Conservation (phyloP, 495 filamentous ascomycete species). For the Trichoderma erinaceum region DNA sequence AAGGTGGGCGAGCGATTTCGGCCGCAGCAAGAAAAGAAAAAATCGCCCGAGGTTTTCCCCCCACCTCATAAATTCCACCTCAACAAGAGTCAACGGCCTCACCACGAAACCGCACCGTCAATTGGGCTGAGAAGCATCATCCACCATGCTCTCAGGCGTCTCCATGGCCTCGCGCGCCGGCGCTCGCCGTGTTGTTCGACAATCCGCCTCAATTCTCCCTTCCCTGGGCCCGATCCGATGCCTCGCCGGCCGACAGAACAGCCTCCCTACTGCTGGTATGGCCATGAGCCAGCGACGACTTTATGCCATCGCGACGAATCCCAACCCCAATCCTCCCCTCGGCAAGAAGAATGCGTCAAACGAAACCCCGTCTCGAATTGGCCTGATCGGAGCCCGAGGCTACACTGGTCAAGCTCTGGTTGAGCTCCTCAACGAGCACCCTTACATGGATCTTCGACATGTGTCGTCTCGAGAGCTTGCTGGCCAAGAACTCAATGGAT, state of each 20-base stretch:
- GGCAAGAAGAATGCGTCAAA: slow-evolving; percentile 88
- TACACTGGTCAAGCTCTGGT: slow-evolving; percentile 95
- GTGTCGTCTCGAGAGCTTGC: slow-evolving; percentile 93
- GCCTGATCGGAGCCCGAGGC: slow-evolving; percentile 89
- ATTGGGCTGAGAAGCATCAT: slow-evolving; percentile 13
- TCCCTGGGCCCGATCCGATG: background rate
- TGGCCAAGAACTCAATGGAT: slow-evolving; percentile 85
- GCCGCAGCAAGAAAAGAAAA: background rate
- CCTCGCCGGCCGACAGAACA: slow-evolving; percentile 1
- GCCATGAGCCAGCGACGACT: slow-evolving; percentile 23
- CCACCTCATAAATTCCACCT: background rate
- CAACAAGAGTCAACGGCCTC: too few relatives aligned
- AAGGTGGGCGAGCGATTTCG: background rate
- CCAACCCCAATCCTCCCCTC: slow-evolving; percentile 93
- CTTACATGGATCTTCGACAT: slow-evolving; percentile 88
- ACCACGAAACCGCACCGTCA: background rate
- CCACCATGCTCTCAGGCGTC: slow-evolving; percentile 17
- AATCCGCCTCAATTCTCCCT: slow-evolving; percentile 2
- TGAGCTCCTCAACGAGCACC: slow-evolving; percentile 79
- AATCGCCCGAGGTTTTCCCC: background rate
- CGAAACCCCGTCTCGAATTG: slow-evolving; percentile 71
- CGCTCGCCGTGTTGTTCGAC: slow-evolving; percentile 15
- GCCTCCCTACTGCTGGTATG: background rate
- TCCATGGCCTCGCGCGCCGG: slow-evolving; percentile 15
- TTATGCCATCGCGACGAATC: slow-evolving; percentile 57